Conservation (phyloP, 2,329 filamentous ascomycete species). For the Pestalotiopsis sp. region DNA sequence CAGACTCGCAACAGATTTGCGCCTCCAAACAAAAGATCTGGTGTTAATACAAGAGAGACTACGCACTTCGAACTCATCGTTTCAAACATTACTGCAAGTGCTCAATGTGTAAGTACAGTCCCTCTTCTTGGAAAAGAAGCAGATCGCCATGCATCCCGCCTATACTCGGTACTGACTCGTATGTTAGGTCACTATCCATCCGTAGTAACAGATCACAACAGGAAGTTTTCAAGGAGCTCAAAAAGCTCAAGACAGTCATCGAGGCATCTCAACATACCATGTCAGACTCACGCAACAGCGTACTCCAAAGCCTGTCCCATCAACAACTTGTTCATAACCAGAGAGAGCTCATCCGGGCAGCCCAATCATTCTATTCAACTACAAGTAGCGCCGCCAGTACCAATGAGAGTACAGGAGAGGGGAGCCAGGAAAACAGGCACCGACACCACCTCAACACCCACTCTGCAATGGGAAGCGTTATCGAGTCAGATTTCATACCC, state of each 20-base stretch:
- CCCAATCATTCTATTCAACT: not conserved
- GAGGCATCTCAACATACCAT: not conserved
- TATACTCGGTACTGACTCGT: too few species aligned
- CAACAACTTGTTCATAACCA: not conserved
- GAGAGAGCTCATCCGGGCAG: not conserved
- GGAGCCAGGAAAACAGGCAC: not conserved
- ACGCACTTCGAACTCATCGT: not conserved
- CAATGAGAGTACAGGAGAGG: not conserved
- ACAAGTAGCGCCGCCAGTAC: not conserved
- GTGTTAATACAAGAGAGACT: not conserved
- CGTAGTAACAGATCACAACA: not conserved
- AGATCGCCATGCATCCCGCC: too few species aligned
- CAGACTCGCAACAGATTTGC: not conserved
- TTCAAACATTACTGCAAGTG: not conserved
- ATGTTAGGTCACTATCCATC: not conserved
- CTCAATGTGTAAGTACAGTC: not conserved
- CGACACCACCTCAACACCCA: not conserved
- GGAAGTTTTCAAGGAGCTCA: not conserved
- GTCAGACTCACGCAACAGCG: not conserved
- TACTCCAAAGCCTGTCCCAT: not conserved
- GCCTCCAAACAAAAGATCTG: not conserved
- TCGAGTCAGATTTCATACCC: not conserved
- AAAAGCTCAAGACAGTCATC: not conserved
- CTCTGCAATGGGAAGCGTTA: not conserved
- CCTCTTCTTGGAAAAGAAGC: not conserved